These are phyloP conservation scores for Hirsutella rhossiliensis DNA, from an alignment of 2,329 filamentous ascomycete species.

Conservation along the genomic window DNA sequence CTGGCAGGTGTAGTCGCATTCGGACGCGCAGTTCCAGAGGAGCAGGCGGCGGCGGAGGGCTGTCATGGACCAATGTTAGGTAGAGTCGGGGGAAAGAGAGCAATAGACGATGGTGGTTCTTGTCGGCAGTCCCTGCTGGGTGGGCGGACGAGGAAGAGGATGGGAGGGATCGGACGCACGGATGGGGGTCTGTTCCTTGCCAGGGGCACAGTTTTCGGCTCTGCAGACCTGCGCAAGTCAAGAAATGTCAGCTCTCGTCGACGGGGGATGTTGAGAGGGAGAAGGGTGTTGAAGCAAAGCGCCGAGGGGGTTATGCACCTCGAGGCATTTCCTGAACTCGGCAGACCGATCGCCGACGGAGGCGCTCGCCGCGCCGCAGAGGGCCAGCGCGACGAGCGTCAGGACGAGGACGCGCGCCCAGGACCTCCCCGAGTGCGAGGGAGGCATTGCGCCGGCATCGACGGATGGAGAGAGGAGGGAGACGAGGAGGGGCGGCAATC, in stretches of 20 bases:
- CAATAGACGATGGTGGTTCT: no score
- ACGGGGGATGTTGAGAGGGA: background rate
- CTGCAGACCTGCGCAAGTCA: conserved; percentile 55
- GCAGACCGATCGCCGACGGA: conserved; percentile 76
- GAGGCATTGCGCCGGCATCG: conserved; percentile 20
- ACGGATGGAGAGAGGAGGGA: conserved; percentile 1
- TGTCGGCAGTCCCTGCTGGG: no score
- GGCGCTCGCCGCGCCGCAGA: conserved; percentile 41
- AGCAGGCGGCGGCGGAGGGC: conserved; percentile 77
- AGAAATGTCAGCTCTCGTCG: conserved; percentile 5
- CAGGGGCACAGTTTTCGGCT: conserved; percentile 63
- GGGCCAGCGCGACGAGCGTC: conserved; percentile 23
- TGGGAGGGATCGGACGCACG: conserved; percentile 41
- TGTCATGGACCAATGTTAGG: conserved; percentile 19
- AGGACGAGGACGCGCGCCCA: conserved; percentile 18
- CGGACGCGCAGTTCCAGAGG: conserved; percentile 81
- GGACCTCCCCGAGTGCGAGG: conserved; percentile 17
- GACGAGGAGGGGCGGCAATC: no score
- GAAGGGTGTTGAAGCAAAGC: no score
- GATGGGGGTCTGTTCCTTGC: conserved; percentile 47
- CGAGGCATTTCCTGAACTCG: conserved; percentile 77
- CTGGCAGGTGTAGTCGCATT: conserved; percentile 98
- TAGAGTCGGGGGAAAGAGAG: background rate
- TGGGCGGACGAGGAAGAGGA: background rate
- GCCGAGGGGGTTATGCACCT: conserved; percentile 48